Evolutionary conservation across 495 filamentous ascomycete species (phyloP), one percentile per base, ranked within the genome.

Genomic region (Penicillium manginii): DNA sequence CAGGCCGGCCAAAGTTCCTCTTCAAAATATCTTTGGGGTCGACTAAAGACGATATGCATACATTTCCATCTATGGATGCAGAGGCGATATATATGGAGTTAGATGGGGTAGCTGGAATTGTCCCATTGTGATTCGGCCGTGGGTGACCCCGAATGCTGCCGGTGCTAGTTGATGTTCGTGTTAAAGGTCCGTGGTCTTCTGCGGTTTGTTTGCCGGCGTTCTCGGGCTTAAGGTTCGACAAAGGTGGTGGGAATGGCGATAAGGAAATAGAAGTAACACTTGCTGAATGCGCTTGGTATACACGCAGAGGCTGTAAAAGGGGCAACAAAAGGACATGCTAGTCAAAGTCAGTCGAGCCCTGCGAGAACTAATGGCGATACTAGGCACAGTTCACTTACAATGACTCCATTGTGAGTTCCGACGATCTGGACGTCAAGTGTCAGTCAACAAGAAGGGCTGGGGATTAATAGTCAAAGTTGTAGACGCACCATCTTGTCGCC

Each of bases 401-500:
- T 91, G 65, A 94, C 96, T 62, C 94, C 94, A 75, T 96, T 97
- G 73, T 98, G 94, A 4, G 96, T 97, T 61, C 94, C 94, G 60
- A 96, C 78, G 54, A 98, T 88, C 91, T 96, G 74, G 29, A 63
- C 39, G 64, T 14, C 4, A 9, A 43, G 52, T 23, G 21, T 73
- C 58, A 75, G 67, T 45, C 43, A 32, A 33, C 0, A 47, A 4
- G 1, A 3, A 45, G 4, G 10, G 19, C n/a, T 12, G 17, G 40
- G 15, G 6, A 2, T n/a, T 19, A 45, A 0, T 8, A 7, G 6
- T 15, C 10, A 39, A 3, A 18, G 10, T 33, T 1, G 19, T 10
- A 21, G 50, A 47, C 82, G 59, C 79, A 93, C 91, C 92, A 97
- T 96, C 78, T 97, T 98, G 78, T 98, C 94, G 23, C 92, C 93